These are phyloP conservation scores for Schizophyllum amplum DNA, from an alignment of 1,284 basidiomycete genomes.

Conservation along the genomic window DNA sequence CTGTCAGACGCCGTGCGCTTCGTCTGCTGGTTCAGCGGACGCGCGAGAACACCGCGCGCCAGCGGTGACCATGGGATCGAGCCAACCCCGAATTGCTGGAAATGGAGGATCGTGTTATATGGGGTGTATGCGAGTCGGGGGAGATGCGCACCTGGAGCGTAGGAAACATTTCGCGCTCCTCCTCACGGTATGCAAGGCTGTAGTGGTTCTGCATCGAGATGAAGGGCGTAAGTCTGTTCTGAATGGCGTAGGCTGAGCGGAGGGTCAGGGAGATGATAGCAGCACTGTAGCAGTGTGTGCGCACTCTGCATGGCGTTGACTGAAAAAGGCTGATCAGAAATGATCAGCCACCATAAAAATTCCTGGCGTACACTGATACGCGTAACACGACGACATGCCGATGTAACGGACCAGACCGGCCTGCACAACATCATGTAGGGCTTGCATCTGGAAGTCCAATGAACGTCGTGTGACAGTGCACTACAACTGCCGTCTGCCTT, in stretches of 20 bases:
- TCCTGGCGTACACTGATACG: slow-evolving; percentile 41
- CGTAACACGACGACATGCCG: slow-evolving; percentile 49
- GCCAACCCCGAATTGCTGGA: slow-evolving; percentile 21
- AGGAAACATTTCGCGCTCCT: too few relatives aligned
- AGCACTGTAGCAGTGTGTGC: too few relatives aligned
- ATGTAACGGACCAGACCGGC: slow-evolving; percentile 60
- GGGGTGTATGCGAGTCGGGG: too few relatives aligned
- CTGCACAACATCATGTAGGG: too few relatives aligned
- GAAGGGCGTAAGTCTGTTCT: too few relatives aligned
- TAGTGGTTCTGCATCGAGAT: too few relatives aligned
- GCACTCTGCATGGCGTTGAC: too few relatives aligned
- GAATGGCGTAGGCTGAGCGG: too few relatives aligned
- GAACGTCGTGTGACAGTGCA: slow-evolving; percentile 32
- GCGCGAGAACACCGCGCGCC: slow-evolving; percentile 38
- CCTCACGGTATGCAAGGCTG: too few relatives aligned
- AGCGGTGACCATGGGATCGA: slow-evolving; percentile 46
- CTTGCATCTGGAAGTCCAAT: slow-evolving; percentile 62
- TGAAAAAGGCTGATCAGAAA: too few relatives aligned
- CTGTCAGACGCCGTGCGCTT: slow-evolving; percentile 18
- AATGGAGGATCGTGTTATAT: neutral
- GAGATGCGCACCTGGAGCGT: too few relatives aligned
- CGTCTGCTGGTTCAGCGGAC: slow-evolving; percentile 25
- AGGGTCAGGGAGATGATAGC: neutral
- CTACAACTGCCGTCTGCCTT: slow-evolving; percentile 1
- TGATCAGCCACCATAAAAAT: too few relatives aligned